Evolutionary conservation across 2,329 filamentous ascomycete genomes (phyloP), one percentile per base, ranked within the genome.

Genomic region (Zymoseptoria pseudotritici): DNA sequence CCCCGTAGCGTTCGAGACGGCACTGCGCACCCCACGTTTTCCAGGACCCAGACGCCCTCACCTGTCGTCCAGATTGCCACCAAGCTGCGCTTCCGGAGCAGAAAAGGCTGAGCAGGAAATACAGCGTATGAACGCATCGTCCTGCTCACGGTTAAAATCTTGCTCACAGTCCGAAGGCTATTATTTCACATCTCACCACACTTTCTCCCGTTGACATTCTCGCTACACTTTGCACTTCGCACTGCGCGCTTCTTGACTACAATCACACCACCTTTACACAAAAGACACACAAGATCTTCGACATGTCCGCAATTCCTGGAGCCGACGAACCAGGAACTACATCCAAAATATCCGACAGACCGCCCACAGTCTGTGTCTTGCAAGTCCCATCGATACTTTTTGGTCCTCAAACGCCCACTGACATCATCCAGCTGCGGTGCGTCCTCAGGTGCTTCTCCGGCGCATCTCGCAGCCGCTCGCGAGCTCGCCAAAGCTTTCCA

Each of bases 341-440:
- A 51, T 10, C 50, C 19, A 4, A 21, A 51, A 13, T 17, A 42
- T 10, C 4, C 13, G 11, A 42, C 59, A 80, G 78, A 57, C 71
- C 72, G 8, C 79, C 88, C 61, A 90, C 90, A 65, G 88, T 97
- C 73, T 96, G 91, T 74, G 93, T 97, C 67, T 97, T 96, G 83
- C 86, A 79, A 72, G 79, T 71, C 51, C 50, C 3, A 11, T 26
- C 42, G 8, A 29, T 8, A 29, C 6, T 54, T 24, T n/a, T 9
- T 55, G 22, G 24, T 24, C n/a, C 50, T 51, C 50, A 17, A 22
- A 2, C 26, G 26, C 21, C 53, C 31, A 46, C 64, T 62, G 55
- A 62, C 42, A 36, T 36, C 54, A 8, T 19, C 42, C 67, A 87
- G 84, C 83, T 97, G 94, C 79, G 94, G 93, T 71, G 85, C 94